Evolutionary conservation across 306 rosid species (phyloP).

Genomic region (Malus fusca): DNA sequence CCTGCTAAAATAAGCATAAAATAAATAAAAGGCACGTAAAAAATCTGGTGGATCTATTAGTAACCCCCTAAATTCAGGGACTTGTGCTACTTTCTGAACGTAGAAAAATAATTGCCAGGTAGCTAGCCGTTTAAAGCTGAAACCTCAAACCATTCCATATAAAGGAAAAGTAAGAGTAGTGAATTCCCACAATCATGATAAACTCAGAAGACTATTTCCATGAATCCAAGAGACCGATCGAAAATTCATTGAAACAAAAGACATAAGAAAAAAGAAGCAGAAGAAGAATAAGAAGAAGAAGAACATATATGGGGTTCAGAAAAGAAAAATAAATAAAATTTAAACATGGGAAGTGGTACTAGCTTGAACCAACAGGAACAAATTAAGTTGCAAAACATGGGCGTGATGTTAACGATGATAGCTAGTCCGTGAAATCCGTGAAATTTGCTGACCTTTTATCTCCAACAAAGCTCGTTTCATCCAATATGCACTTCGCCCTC

Average conservation of each 20-base stretch:
- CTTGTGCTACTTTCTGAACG: neutral
- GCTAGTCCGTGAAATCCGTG: constrained; percentile 22
- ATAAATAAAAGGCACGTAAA: neutral
- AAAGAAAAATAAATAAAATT: neutral
- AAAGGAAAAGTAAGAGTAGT: constrained; percentile 1
- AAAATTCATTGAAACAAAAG: constrained; percentile 14
- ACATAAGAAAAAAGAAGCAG: neutral
- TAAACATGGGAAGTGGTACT: neutral
- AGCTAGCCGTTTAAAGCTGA: constrained; percentile 3
- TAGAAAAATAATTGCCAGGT: neutral
- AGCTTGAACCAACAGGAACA: neutral
- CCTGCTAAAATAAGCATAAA: neutral
- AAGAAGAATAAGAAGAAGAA: neutral
- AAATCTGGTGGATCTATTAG: neutral
- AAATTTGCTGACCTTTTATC: constrained; percentile 51
- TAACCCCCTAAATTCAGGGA: neutral
- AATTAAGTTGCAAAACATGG: neutral
- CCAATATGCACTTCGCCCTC: neutral
- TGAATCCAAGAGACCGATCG: constrained; percentile 17
- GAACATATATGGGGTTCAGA: neutral
- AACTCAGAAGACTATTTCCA: neutral
- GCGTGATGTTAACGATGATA: neutral
- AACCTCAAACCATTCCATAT: constrained; percentile 24
- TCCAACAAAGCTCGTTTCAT: constrained; percentile 12
- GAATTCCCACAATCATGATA: neutral